Evolutionary conservation across 371 early-diverging fungal genomes (phyloP), one percentile per base, ranked within the genome.

Genomic region (Mortierella sp.): DNA sequence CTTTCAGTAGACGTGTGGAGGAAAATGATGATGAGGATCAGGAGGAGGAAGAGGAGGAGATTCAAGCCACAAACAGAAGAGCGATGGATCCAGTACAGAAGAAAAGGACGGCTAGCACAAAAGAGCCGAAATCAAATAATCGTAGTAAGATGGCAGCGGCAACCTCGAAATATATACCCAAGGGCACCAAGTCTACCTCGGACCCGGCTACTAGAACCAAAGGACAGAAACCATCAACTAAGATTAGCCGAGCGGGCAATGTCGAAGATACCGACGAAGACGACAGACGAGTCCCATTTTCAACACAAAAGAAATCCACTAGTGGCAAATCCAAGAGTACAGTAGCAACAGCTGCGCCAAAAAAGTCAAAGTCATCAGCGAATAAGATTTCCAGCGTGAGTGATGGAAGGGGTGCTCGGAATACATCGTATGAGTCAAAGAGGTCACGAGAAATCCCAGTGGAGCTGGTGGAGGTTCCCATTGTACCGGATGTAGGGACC

Each of bases 401-500:
- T 45, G 29, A 7, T 2, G 23, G 37, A 9, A 23, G 28, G 12
- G 4, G 49, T 60, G 6, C 4, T 60, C 34, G 42, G 32, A 22
- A 55, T 35, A 17, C 26, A 35, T n/a, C 6, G 15, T 8, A 8
- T 9, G 35, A 49, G 49, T 2, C 15, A 4, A 40, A 64, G 45
- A 40, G 56, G 37, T 9, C 31, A 1, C 45, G 19, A 15, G 51
- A 55, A 29, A 22, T 23, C 5, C 43, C 58, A 13, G 45, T 55
- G 4, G 63, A 53, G 43, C 22, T 66, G 8, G 64, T 66, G 8
- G 72, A 72, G 40, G 54, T 78, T 8, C 79, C 79, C 15, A 31
- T 72, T 29, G 79, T 78, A n/a, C 79, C 79, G 2, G 79, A 78
- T n/a, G 59, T 57, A 35, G 28, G 26, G 6, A 35, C 43, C 0